Percentiles rank a stretch among this genome's conserved stretches.
Conservation (phyloP, 2,329 filamentous ascomycete genomes). For the Lachnellula hyalina region DNA sequence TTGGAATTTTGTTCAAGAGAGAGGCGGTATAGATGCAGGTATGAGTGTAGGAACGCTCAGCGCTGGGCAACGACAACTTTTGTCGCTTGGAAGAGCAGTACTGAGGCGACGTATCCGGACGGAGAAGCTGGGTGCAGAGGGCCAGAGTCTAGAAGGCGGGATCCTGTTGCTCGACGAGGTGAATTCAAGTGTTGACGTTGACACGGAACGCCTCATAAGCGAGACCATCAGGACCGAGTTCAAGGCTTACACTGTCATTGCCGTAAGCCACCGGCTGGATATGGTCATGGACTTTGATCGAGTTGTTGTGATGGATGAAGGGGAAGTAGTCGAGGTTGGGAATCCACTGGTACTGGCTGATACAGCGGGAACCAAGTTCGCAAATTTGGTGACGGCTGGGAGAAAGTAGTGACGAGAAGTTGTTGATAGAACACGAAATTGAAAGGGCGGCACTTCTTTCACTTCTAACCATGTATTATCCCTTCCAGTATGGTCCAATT, state of each 20-base stretch:
- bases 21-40: conserved; percentile 35
- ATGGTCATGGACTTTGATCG: conserved; percentile 47
- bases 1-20: conserved; percentile 4
- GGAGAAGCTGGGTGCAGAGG: conserved; percentile 17
- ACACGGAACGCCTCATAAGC: conserved; percentile 52
- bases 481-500: no score
- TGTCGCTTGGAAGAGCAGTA: conserved; percentile 43
- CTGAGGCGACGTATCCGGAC: conserved; percentile 30
- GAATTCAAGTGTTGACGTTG: conserved; percentile 27
- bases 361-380: neutral
- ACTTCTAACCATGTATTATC: no score
- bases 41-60: conserved; percentile 34
- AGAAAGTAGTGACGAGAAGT: neutral
- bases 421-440: no score
- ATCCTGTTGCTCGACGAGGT: conserved; percentile 34
- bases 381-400: neutral
- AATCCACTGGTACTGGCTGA: neutral
- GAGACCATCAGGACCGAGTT: conserved; percentile 49
- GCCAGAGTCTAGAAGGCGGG: conserved; percentile 26
- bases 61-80: conserved; percentile 43
- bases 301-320: conserved; percentile 43
- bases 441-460: no score
- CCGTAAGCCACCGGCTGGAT: conserved; percentile 33
- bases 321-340: conserved; percentile 18
- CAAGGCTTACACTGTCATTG: conserved; percentile 46